These are phyloP conservation scores for Aspergillus leporis DNA, from an alignment of 495 filamentous ascomycete species.

Conservation along the genomic window DNA sequence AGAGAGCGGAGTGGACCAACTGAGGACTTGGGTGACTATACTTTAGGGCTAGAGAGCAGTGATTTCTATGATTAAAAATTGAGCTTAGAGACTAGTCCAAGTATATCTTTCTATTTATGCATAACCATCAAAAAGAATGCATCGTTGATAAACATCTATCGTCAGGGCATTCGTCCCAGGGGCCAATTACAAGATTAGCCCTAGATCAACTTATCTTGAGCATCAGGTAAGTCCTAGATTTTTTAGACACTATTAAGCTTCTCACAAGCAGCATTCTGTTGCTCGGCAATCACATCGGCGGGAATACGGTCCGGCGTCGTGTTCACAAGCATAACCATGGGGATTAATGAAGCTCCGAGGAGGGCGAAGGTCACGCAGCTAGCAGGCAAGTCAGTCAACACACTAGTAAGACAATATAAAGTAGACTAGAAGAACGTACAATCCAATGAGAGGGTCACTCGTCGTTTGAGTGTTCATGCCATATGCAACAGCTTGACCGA, in stretches of 20 bases:
- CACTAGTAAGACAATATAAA: not conserved
- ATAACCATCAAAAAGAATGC: too few relatives aligned
- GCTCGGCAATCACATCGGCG: slow-evolving; percentile 30
- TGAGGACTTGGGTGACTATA: too few relatives aligned
- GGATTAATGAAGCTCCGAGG: slow-evolving; percentile 22
- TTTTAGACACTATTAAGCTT: slow-evolving; percentile 15
- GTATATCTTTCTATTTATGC: too few relatives aligned
- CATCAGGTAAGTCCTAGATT: not conserved
- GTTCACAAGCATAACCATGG: slow-evolving; percentile 33
- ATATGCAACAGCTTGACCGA: slow-evolving; percentile 32
- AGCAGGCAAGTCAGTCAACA: slow-evolving; percentile 4
- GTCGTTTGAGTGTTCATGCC: slow-evolving; percentile 35
- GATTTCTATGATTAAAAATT: too few relatives aligned
- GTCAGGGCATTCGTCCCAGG: too few relatives aligned
- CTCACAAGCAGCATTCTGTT: slow-evolving; percentile 22
- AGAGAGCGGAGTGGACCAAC: too few relatives aligned
- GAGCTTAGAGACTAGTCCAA: too few relatives aligned
- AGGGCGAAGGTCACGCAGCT: slow-evolving; percentile 30
- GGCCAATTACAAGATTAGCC: not conserved
- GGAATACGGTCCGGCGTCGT: slow-evolving; percentile 32
- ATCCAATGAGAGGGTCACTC: slow-evolving; percentile 27
- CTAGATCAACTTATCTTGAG: not conserved
- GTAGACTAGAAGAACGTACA: slow-evolving; percentile 21
- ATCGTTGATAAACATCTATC: too few relatives aligned
- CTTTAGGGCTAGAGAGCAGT: too few relatives aligned